Percentiles rank a stretch among this genome's conserved stretches.
These are phyloP conservation scores for Irpex sp. DNA, from an alignment of 1,284 basidiomycete genomes.

Conservation along the genomic window DNA sequence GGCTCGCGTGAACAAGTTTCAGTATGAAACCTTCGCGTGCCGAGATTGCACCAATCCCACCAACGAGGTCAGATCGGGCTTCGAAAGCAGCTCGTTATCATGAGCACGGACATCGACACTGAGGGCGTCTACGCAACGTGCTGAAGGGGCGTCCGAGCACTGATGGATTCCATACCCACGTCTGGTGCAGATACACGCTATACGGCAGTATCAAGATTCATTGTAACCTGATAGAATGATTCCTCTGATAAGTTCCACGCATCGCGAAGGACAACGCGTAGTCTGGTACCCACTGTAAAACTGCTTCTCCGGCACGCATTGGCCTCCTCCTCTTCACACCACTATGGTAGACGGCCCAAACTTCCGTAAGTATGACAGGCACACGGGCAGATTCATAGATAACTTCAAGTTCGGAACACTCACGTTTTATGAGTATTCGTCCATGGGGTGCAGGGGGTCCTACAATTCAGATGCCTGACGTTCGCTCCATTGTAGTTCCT, in stretches of 20 bases:
- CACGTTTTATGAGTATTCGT: not conserved
- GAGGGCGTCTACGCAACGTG: not conserved
- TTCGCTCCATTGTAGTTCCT: slow-evolving; percentile 43
- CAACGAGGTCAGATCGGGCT: not conserved
- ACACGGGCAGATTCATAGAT: not conserved
- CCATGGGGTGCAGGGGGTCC: not conserved
- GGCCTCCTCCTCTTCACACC: not conserved
- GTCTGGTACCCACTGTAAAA: not conserved
- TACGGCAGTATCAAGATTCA: slow-evolving; percentile 5
- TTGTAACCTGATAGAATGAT: not conserved
- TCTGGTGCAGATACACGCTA: not conserved
- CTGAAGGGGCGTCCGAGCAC: not conserved
- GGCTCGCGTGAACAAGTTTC: not conserved
- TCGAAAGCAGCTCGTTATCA: not conserved
- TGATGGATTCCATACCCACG: not conserved
- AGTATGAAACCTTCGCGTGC: not conserved
- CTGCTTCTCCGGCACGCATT: not conserved
- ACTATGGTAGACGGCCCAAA: not conserved
- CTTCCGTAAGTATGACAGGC: not conserved
- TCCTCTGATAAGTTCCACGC: not conserved
- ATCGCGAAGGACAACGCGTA: not conserved
- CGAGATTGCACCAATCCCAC: not conserved
- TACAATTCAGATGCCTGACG: slow-evolving; percentile 15
- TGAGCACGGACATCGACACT: not conserved
- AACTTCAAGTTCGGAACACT: not conserved